Base-by-base conservation (phyloP, 108 stramenopile genomes). In the Cylindrotheca closterium region DNA sequence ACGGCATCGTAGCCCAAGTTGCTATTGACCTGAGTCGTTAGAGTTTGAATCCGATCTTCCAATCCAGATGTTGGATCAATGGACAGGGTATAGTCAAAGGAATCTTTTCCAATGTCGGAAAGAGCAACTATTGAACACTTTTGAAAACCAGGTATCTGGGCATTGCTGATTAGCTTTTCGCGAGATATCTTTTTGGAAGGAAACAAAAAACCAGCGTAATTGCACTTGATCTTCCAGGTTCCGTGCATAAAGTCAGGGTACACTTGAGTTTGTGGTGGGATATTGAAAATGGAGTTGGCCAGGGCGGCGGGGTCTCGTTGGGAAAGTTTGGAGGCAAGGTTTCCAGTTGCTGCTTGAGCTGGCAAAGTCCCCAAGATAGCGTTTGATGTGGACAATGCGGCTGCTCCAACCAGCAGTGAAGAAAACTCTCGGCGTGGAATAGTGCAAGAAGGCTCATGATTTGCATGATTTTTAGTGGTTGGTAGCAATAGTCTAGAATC, bases 1-100 rank as follows among this genome's bases (percentile, higher is more conserved):
- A 88, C 81, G 19, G 91, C 91, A 4, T 63, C 47, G 60, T 92
- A 92, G 10, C 87, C 90, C 70, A 92, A 63, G 60, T 87, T 72
- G 19, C 72, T 79, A 69, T 86, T 47, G 30, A 88, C 85, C 18
- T 68, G 63, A 12, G 66, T 67, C 29, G 60, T 30, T 5, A 92
- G 52, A 4, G 81, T 66, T 2, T 53, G 19, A 12, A 30, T 51
- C 24, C 91, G 79, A 71, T 92, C 91, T 76, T 88, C 84, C 30
- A 84, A 47, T 18, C 82, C 83, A 0, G 81, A 77, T 1, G 23
- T 26, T 45, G 50, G 55, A 51, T 86, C 79, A 29, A 92, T 88
- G 10, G 24, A 49, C 75, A 84, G 65, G 34, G 28, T 45, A 60
- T 86, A 88, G 2, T 55, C 60, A 15, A 52, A 47, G 2, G 65